A percentile compares a stretch with the other conserved stretches of the same genome.
Evolutionary conservation across 164 flowering plant species (phyloP).

Genomic region (Kingdonia uniflora): DNA sequence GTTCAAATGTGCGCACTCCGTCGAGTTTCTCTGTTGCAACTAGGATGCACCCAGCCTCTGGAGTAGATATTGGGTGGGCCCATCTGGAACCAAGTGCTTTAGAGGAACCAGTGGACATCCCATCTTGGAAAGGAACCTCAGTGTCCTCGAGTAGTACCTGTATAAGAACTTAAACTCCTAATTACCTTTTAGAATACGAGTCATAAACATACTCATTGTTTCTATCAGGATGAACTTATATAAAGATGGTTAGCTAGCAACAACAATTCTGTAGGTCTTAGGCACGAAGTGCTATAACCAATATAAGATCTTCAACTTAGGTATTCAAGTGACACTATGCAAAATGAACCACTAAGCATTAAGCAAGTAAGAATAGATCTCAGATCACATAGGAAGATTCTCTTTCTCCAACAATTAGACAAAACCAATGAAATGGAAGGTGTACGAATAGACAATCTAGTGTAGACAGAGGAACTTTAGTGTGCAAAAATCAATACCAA

Average conservation of each 20-base stretch:
- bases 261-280: background rate
- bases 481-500: too few relatives aligned
- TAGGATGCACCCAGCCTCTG: slow-evolving; percentile 84
- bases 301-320: too few relatives aligned
- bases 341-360: too few relatives aligned
- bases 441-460: too few relatives aligned
- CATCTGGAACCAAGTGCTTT: slow-evolving; percentile 65
- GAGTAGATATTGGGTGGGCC: slow-evolving; percentile 91
- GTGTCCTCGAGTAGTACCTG: slow-evolving; percentile 11
- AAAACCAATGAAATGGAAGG: too few relatives aligned
- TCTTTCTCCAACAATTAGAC: too few relatives aligned
- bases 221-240: background rate
- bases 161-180: background rate
- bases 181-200: background rate
- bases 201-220: background rate
- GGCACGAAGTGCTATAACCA: too few relatives aligned
- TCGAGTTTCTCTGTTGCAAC: slow-evolving; percentile 94
- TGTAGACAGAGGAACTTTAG: too few relatives aligned
- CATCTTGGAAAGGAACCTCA: slow-evolving; percentile 21
- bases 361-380: too few relatives aligned
- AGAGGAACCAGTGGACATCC: slow-evolving; percentile 20
- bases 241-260: background rate
- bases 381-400: too few relatives aligned
- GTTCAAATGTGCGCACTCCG: slow-evolving; percentile 57
- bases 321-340: too few relatives aligned